Base-by-base conservation (phyloP, 345 rosid genomes). In the Murraya paniculata region DNA sequence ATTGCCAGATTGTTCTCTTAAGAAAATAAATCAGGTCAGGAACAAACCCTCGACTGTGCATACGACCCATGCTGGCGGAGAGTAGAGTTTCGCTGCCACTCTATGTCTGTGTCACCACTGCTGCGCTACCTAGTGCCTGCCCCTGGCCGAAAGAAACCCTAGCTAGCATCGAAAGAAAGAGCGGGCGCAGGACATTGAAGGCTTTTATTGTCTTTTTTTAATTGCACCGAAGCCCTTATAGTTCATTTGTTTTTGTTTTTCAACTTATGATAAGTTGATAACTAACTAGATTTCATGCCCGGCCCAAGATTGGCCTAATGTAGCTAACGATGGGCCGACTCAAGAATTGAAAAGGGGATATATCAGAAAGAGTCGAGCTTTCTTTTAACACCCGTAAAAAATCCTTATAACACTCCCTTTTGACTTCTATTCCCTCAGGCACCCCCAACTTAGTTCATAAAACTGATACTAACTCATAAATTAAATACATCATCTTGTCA, bases 1-100 rank as follows among this genome's bases (percentile, higher is more conserved):
- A 71, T 57, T 24, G 38, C 4, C 8, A 11, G 9, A 55, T 10
- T 59, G 6, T 16, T 35, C 27, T 18, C 5, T 33, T 13, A 50
- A 6, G 18, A 28, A 14, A 22, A 61, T 9, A 27, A 48, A 71
- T 13, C 7, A 6, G 33, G 7, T 2, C 27, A 48, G 25, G 16
- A 64, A 58, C 84, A 64, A 77, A 89, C 98, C 97, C 98, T 71
- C 91, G 74, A 68, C 90, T 84, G 77, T 93, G 98, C 98, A 93
- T 93, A 75, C 98, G 94, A 76, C 97, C 98, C 97, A 92, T 93
- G 87, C 84, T 73, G 77, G 81, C 83, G 33, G 22, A 50, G 19
- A 59, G 1, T 57, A 24, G 56, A 66, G 64, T 53, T 53, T 58
- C 24, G 39, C 82, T 67, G 77, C 80, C 69, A 59, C 80, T 31